phyloP scores from a whole-genome alignment of 192 early-diverging fungal genomes.

The Globomyces pollinis-pini region DNA sequence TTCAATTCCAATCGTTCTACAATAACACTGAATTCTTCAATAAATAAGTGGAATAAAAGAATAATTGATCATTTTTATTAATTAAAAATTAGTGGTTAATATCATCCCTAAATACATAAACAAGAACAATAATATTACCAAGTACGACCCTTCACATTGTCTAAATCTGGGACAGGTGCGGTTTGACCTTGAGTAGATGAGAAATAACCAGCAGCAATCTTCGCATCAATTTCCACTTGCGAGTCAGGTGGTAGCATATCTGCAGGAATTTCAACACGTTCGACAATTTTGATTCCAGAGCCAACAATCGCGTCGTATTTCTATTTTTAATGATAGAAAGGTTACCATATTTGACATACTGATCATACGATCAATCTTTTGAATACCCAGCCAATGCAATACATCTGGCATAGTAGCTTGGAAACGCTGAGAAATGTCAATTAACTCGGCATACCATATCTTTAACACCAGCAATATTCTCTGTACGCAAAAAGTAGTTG shows the following conservation, averaged over 20 bases:
- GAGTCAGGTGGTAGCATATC: conserved; percentile 85
- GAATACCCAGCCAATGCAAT: conserved; percentile 90
- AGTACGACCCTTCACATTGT: conserved; percentile 58
- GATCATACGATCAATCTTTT: conserved; percentile 89
- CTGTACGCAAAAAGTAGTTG: conserved; percentile 80
- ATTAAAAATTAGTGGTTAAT: conserved; percentile 7
- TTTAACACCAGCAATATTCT: conserved; percentile 83
- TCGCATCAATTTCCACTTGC: conserved; percentile 92
- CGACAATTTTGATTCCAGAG: conserved; percentile 80
- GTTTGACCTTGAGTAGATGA: conserved; percentile 40
- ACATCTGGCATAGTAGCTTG: conserved; percentile 96
- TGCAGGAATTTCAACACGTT: conserved; percentile 81
- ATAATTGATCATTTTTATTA: too few relatives aligned
- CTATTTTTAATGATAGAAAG: conserved; percentile 20
- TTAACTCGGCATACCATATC: too few relatives aligned
- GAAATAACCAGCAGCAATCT: conserved; percentile 95
- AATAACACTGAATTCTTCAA: too few relatives aligned
- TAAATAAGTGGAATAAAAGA: too few relatives aligned
- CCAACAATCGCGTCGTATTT: conserved; percentile 89
- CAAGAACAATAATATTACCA: too few relatives aligned
- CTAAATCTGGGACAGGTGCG: conserved; percentile 50
- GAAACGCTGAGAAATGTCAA: too few relatives aligned
- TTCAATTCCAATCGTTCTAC: too few relatives aligned
- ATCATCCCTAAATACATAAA: too few relatives aligned
- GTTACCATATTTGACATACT: conserved; percentile 39